Evolutionary conservation across 1,139 yeast genomes (phyloP), one percentile per base, ranked within the genome.

Genomic region (Yamadazyma kanchanaburiensis): DNA sequence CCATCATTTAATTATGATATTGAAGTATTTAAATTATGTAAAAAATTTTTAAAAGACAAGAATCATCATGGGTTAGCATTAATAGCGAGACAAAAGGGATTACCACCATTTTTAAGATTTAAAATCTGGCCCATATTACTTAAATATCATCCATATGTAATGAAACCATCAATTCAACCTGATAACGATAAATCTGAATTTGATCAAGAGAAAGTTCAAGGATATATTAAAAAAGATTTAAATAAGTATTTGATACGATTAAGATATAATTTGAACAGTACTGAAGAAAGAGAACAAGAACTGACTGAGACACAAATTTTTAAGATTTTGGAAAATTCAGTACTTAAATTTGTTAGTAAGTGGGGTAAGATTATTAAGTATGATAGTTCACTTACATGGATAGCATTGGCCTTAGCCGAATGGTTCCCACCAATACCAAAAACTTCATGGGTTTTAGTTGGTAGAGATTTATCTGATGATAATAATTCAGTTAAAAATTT

Each of bases 371-470:
- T 80, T 37, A 73, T 85, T 35, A 80, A 80, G 39, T 89, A 88
- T 52, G 94, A 86, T 53, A 72, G 81, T 29, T 88, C 94, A 0
- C 66, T 87, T 48, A 70, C 91, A 1, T 88, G 96, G 95, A 75
- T 85, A 14, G 96, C 95, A 0, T 60, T 86, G 26, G 88, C 88
- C 7, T 61, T 89, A 31, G 94, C 95, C 2, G 95, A 87, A 53
- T 87, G 95, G 95, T 72, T 82, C 21, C 94, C 95, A 6, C 85
- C 87, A 3, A 53, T 68, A 19, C 61, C 63, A 3, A 54, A 61
- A 17, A 64, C 72, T 11, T 54, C 63, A 1, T 65, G 65, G 67
- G 73, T 68, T 5, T 49, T 68, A 28, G 56, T 60, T 13, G 74
- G 74, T 3, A 54, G 73, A 35, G 72, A 64, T 39, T 43, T 51